phyloP scores from a whole-genome alignment of 1,284 basidiomycete genomes.

The Austroboletus olivaceoglutinosus region DNA sequence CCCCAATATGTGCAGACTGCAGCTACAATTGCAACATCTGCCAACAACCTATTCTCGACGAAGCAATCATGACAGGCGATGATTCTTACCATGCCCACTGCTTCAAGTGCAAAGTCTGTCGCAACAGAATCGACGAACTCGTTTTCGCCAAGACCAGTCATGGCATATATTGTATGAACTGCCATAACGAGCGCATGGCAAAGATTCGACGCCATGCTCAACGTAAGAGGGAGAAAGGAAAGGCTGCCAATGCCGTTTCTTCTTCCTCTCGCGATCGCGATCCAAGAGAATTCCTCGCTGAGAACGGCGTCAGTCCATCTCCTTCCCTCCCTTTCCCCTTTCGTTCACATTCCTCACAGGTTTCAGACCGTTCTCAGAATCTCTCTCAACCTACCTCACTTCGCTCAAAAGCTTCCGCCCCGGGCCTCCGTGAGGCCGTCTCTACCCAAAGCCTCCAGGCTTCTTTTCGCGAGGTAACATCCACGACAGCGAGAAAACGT shows the following conservation, averaged over 20 bases:
- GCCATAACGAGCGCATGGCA: constrained; percentile 96
- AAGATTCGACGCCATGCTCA: constrained; percentile 88
- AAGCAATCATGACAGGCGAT: constrained; percentile 98
- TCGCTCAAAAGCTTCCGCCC: constrained; percentile 20
- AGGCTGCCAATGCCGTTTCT: constrained; percentile 39
- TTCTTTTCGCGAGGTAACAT: constrained; percentile 8
- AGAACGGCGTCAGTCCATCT: constrained; percentile 39
- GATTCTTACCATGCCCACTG: constrained; percentile 98
- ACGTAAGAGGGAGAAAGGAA: constrained; percentile 56
- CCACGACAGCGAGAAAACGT: constrained; percentile 5
- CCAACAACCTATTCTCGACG: constrained; percentile 88
- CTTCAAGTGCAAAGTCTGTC: constrained; percentile 96
- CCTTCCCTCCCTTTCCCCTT: neutral
- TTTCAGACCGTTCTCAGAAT: constrained; percentile 7
- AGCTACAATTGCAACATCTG: constrained; percentile 96
- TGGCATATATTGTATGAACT: constrained; percentile 98
- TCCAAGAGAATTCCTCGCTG: constrained; percentile 37
- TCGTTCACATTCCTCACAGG: constrained; percentile 7
- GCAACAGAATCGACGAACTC: constrained; percentile 93
- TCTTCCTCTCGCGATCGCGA: constrained; percentile 46
- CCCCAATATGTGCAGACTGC: constrained; percentile 95
- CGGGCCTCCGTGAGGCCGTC: constrained; percentile 26
- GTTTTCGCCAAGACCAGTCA: constrained; percentile 98
- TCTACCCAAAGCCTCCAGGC: constrained; percentile 23
- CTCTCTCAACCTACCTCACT: constrained; percentile 16